Base-by-base conservation (phyloP, 164 flowering plant genomes). In the Sextonia rubra region DNA sequence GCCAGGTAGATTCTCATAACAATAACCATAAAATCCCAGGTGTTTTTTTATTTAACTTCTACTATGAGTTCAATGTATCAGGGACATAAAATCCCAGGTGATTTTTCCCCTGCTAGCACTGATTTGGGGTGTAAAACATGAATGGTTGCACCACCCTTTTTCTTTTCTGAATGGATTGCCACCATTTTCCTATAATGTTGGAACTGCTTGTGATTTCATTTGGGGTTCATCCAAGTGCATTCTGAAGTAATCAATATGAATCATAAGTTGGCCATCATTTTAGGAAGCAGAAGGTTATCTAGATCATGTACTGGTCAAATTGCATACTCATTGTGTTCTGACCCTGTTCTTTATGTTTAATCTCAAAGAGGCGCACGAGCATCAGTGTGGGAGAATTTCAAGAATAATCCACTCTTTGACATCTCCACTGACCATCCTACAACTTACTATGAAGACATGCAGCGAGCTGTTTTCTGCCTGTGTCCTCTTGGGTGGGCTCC, bases 401-500 rank as follows among this genome's bases (percentile, higher is more conserved):
- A 94, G 80, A 85, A 94, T 87, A 94, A 94, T 68, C 97, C 97
- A 4, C 87, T 94, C 3, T 94, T 94, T 63, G 99, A 94, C 83
- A 88, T 92, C 68, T 94, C 99, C 48, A 92, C 99, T 0, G 99
- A 94, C 76, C 99, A 94, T 78, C 97, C 99, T 47, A 77, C 94
- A 1, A 94, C 97, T 7, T 94, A 94, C 74, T 94, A 94, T 24
- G 97, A 92, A 77, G 99, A 92, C 85, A 94, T 94, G 99, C 99
- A 94, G 70, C 81, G 99, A 68, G 97, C 99, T 15, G 82, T 94
- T 17, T 94, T 94, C 74, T 94, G 99, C 74, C 74, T 94, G 78
- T 94, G 99, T 69, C 99, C 99, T 0, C 87, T 92, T 12, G 99
- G 99, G 25, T 94, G 98, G 98, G 98, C 99, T 4, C 99, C 99